Evolutionary conservation across 2,329 filamentous ascomycete genomes (phyloP), one percentile per base, ranked within the genome.

Genomic region (Macrophomina tecta): DNA sequence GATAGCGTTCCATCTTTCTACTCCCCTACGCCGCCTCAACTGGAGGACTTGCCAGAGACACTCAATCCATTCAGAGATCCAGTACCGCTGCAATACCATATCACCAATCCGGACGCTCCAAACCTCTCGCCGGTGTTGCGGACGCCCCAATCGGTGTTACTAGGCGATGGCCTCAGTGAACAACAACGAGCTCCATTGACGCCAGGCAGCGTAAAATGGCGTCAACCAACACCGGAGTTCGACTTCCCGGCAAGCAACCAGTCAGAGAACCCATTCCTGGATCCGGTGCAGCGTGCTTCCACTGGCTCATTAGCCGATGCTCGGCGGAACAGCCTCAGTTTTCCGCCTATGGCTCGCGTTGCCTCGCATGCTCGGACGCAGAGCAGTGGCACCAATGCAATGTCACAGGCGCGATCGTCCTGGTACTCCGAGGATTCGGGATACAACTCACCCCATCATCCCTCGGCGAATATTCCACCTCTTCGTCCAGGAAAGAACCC

Each of bases 1-100:
- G 65, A 67, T 32, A 67, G 56, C 40, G 30, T 53, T 6, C 65
- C 46, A 1, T 67, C 65, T 3, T 67, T 67, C n/a, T 65, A 53
- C n/a, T 55, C 63, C 32, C 61, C 61, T 12, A 64, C 61, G 28
- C 64, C 53, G 16, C 55, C 64, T 18, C 30, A 32, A 18, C 32
- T 66, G 45, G 42, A 49, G 23, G 58, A 62, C 32, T 18, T 62
- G 9, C 45, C 58, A 5, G 58, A 62, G 58, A 36, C 58, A 5
- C 45, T 62, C 16, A 49, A 66, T 36, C 53, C 64, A 6, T 66
- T 66, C n/a, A 58, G 42, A 34, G 64, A 66, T 55, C 46, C 53
- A 12, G 38, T 51, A 5, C 52, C 52, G 12, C 36, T 45, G 5
- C n/a, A 36, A 23, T 45, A 49, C 32, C 64, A 28, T 36, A 34